Base-by-base conservation (phyloP, 805 yeast species). In the Monosporozyma servazzii region DNA sequence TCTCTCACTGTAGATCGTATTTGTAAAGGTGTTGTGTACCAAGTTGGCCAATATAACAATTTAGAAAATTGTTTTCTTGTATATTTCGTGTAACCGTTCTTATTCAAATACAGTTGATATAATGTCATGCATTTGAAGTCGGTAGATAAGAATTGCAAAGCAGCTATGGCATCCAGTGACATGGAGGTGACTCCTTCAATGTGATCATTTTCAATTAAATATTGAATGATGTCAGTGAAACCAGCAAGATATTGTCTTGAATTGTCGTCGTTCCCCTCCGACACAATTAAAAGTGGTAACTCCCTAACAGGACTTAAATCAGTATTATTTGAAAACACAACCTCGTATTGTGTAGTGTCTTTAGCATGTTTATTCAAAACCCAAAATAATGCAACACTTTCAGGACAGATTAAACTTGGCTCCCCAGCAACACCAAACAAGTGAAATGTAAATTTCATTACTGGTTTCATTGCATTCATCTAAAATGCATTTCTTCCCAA, bases 11-110 rank as follows among this genome's bases (percentile, higher is more conserved):
- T 42, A 3, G 57, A 44, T 43, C 67, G 50, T 33, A 55, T 51
- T 18, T 49, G 49, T 36, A 59, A 33, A 1, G 90, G 89, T 21
- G 83, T 80, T 54, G 78, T 78, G 62, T 84, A 84, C 76, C 84
- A 86, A 77, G 83, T 75, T 9, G 90, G 91, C 68, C 84, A 85
- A 6, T 86, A 84, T 18, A 84, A 65, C 51, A 78, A 74, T 3
- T 69, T 57, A 44, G 73, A 69, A 61, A 82, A 82, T 17, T 76
- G 58, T 21, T 76, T 75, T 54, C 87, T 72, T 3, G 88, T 78
- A 57, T 75, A 81, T 11, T 70, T 63, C 53, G 79, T 84, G 64
- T 83, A 85, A 62, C 85, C 84, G 17, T 64, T 67, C 27, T 75
- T 72, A 58, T 81, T 77, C 45, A 82, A 65, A 56, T 77, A 83